Percentiles rank a stretch among this genome's conserved stretches.
Evolutionary conservation across 257 asterid species (phyloP).

Genomic region (Ophiorrhiza pumila): DNA sequence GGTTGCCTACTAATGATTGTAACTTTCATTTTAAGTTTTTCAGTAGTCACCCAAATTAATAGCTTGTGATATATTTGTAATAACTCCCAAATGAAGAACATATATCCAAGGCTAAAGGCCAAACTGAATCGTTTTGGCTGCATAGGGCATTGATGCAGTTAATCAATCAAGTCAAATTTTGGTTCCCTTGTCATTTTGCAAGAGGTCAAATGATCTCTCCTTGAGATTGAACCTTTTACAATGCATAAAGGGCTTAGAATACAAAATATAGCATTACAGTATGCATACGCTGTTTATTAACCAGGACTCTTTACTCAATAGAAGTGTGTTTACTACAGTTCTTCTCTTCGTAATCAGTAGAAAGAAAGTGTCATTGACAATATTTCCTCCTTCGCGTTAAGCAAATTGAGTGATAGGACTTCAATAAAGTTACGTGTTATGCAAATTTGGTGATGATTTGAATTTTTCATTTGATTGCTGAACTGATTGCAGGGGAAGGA

Average conservation of each 20-base stretch:
- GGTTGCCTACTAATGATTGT: too few relatives aligned
- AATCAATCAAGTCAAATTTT: background rate
- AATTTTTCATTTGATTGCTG: conserved; percentile 18
- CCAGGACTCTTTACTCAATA: background rate
- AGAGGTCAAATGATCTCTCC: background rate
- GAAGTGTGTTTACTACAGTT: background rate
- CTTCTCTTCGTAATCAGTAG: background rate
- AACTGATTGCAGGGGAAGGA: conserved; percentile 74
- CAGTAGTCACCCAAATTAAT: background rate
- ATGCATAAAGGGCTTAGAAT: background rate
- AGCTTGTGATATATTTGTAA: background rate
- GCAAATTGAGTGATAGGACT: background rate
- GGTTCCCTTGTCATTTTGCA: background rate
- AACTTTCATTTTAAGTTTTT: background rate
- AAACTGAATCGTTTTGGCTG: background rate
- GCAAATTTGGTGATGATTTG: background rate
- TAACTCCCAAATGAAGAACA: background rate
- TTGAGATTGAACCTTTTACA: background rate
- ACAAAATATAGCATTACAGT: background rate
- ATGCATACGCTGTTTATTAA: background rate
- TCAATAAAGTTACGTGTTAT: background rate
- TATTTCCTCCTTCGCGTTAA: background rate
- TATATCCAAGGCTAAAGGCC: background rate
- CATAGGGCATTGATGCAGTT: background rate
- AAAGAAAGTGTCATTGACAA: background rate